Conservation (phyloP, 2,329 filamentous ascomycete genomes). For the Colletotrichum tamarilloi region DNA sequence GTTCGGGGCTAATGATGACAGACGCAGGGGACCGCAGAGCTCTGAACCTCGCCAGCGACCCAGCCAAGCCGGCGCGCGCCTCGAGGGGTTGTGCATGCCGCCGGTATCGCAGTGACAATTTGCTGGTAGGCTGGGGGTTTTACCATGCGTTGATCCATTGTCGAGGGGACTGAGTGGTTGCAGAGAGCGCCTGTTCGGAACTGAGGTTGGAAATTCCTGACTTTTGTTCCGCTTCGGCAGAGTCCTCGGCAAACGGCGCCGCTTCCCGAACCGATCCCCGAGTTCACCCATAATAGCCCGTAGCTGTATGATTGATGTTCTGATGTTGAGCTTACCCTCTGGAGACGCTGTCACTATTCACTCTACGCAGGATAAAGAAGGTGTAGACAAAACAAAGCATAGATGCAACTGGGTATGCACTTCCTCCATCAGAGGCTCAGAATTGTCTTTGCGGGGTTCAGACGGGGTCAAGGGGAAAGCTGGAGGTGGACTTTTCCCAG, state of each 20-base stretch:
- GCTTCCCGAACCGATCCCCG: constrained; percentile 14
- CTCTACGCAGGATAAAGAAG: not conserved
- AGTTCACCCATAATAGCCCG: not conserved
- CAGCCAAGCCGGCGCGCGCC: not conserved
- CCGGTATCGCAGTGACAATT: constrained; percentile 22
- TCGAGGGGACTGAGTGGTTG: not conserved
- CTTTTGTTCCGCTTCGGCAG: constrained; percentile 19
- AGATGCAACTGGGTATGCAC: not conserved
- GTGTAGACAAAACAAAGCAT: not conserved
- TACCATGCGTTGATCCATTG: not conserved
- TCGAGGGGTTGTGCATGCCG: not conserved
- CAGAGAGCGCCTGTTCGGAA: not conserved
- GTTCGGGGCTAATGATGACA: not conserved
- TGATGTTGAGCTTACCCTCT: not conserved
- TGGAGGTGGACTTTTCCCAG: constrained; percentile 15
- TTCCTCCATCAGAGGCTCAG: not conserved
- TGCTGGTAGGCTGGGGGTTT: not conserved
- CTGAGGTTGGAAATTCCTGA: not conserved
- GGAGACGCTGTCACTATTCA: not conserved
- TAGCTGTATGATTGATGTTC: not conserved
- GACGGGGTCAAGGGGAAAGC: constrained; percentile 15
- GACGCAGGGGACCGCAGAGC: constrained; percentile 1
- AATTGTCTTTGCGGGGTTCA: constrained; percentile 26
- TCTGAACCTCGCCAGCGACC: not conserved
- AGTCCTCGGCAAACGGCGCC: constrained; percentile 29